Conservation (phyloP, 2,329 filamentous ascomycete genomes). For the Diaporthe aspalathi region DNA sequence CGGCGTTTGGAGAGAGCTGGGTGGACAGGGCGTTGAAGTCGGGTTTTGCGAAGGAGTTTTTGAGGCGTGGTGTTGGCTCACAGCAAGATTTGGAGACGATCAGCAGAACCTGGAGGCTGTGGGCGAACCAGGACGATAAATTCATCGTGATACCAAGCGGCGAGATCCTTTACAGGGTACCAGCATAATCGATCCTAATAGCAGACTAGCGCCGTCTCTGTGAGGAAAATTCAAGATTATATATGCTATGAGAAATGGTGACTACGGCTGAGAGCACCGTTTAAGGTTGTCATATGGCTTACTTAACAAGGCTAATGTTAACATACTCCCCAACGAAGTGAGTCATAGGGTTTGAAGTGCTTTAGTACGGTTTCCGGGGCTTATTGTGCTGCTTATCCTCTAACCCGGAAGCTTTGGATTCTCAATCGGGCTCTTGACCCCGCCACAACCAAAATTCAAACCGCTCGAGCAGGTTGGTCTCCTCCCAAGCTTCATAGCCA, state of each 20-base stretch:
- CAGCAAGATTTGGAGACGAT: slow-evolving; percentile 31
- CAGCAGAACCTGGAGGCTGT: slow-evolving; percentile 28
- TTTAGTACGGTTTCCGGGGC: neutral
- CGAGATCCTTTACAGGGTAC: slow-evolving; percentile 34
- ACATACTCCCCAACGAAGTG: neutral
- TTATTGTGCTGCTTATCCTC: neutral
- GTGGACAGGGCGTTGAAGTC: slow-evolving; percentile 32
- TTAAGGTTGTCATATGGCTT: too few species aligned
- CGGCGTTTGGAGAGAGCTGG: slow-evolving; percentile 33
- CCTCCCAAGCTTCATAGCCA: neutral
- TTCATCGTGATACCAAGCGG: slow-evolving; percentile 36
- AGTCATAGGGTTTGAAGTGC: neutral
- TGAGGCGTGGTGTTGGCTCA: slow-evolving; percentile 6
- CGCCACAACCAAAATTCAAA: neutral
- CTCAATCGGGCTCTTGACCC: neutral
- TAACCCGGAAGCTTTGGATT: neutral
- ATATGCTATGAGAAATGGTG: too few species aligned
- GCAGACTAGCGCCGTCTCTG: neutral
- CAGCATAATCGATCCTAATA: neutral
- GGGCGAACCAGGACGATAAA: slow-evolving; percentile 29
- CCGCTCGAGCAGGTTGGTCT: neutral
- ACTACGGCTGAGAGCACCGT: too few species aligned
- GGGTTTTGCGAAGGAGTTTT: slow-evolving; percentile 32
- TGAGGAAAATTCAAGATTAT: too few species aligned
- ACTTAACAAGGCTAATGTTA: neutral